Conservation (phyloP, 2,329 filamentous ascomycete species). For the Pseudocercospora fuligena region DNA sequence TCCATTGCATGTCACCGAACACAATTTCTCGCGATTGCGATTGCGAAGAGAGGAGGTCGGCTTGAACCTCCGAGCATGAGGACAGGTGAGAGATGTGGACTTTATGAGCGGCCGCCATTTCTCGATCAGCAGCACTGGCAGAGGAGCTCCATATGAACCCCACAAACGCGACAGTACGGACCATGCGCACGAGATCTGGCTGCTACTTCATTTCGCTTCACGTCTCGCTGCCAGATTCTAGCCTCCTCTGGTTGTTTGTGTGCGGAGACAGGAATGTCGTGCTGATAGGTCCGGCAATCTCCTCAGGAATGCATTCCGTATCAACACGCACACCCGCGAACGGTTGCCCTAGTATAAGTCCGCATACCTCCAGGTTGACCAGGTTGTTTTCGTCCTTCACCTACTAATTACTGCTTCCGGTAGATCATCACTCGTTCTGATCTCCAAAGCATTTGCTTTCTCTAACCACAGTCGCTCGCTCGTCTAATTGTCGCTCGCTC, state of each 20-base stretch:
- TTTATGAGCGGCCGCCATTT: not conserved
- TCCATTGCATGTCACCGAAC: not conserved
- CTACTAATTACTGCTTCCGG: constrained; percentile 30
- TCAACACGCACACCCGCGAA: constrained; percentile 27
- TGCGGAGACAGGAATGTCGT: constrained; percentile 19
- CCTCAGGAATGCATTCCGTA: constrained; percentile 24
- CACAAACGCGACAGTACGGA: constrained; percentile 1
- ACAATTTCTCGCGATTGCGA: not conserved
- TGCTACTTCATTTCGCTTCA: constrained; percentile 20
- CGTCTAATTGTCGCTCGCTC: not conserved
- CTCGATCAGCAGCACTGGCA: not conserved
- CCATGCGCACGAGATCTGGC: not conserved
- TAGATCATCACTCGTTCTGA: constrained; percentile 27
- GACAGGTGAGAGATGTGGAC: not conserved
- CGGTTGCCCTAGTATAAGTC: constrained; percentile 28
- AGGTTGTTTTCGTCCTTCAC: constrained; percentile 26
- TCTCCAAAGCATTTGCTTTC: constrained; percentile 23
- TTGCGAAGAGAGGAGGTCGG: not conserved
- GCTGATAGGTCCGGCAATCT: constrained; percentile 21
- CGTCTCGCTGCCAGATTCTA: constrained; percentile 9
- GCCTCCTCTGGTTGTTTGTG: constrained; percentile 20
- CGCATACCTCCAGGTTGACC: constrained; percentile 24
- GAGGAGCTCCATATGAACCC: not conserved
- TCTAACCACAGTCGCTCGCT: constrained; percentile 13
- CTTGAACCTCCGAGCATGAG: not conserved